Conservation (phyloP, 176 grass and related monocot genomes). For the Oryza brachyantha region DNA sequence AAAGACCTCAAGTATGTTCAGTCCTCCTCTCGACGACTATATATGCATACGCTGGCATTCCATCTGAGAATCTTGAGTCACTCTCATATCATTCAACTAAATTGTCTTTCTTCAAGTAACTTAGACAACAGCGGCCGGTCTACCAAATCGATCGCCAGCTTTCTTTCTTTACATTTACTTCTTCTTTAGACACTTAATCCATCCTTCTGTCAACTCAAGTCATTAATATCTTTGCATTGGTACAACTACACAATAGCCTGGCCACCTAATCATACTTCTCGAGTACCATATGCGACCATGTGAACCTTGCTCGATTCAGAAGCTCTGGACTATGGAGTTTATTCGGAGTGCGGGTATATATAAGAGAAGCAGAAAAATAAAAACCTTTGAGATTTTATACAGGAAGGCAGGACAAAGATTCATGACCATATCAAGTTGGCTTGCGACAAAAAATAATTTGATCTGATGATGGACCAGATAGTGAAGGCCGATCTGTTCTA, state of each 20-base stretch:
- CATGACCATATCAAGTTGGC: neutral
- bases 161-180: conserved; percentile 25
- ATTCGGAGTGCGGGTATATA: neutral
- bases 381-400: neutral
- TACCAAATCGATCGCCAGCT: neutral
- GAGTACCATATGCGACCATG: neutral
- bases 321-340: neutral
- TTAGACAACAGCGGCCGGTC: conserved; percentile 13
- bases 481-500: conserved; percentile 26
- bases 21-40: neutral
- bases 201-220: neutral
- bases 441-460: neutral
- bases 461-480: conserved; percentile 16
- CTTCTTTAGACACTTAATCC: neutral
- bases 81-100: conserved; percentile 15
- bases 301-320: neutral
- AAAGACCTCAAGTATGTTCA: neutral
- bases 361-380: neutral
- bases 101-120: conserved; percentile 23
- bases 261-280: conserved; percentile 15
- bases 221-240: conserved; percentile 3
- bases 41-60: neutral
- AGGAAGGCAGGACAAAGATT: neutral
- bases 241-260: conserved; percentile 16
- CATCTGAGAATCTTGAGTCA: conserved; percentile 15